A percentile compares a stretch with the other conserved stretches of the same genome.
These are phyloP conservation scores for Whalleya microplaca DNA, from an alignment of 2,329 filamentous ascomycete species.

Conservation along the genomic window DNA sequence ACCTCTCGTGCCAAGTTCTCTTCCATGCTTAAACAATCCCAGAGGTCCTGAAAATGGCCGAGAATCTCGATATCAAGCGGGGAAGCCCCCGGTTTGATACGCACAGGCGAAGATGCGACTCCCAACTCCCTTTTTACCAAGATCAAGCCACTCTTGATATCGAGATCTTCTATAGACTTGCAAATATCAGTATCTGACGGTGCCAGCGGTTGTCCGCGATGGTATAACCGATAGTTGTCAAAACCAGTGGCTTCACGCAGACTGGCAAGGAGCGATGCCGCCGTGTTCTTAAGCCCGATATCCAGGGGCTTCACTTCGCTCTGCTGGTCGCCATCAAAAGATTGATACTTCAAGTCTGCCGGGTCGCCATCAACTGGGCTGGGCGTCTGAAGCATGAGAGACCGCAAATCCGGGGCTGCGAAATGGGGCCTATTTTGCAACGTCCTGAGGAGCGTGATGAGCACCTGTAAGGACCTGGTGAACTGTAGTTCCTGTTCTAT, in stretches of 20 bases:
- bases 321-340: slow-evolving; percentile 64
- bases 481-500: slow-evolving; percentile 65
- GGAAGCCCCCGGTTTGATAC: slow-evolving; percentile 55
- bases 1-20: slow-evolving; percentile 71
- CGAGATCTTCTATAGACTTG: slow-evolving; percentile 69
- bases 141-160: slow-evolving; percentile 66
- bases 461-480: slow-evolving; percentile 68
- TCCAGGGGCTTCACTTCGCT: slow-evolving; percentile 64
- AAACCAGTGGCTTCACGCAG: slow-evolving; percentile 74
- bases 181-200: slow-evolving; percentile 62
- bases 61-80: slow-evolving; percentile 79
- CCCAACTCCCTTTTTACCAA: slow-evolving; percentile 65
- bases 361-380: slow-evolving; percentile 63
- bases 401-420: slow-evolving; percentile 59
- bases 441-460: slow-evolving; percentile 68
- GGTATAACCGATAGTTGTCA: slow-evolving; percentile 74
- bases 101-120: slow-evolving; percentile 44
- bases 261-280: slow-evolving; percentile 68
- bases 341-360: slow-evolving; percentile 73
- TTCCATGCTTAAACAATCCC: slow-evolving; percentile 76
- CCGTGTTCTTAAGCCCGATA: slow-evolving; percentile 73
- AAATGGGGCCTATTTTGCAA: slow-evolving; percentile 66
- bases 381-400: slow-evolving; percentile 55
- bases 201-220: slow-evolving; percentile 67
- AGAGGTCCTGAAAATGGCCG: slow-evolving; percentile 81